Base-by-base conservation (phyloP, 2,329 filamentous ascomycete species). In the Hyphodiscus sp. region DNA sequence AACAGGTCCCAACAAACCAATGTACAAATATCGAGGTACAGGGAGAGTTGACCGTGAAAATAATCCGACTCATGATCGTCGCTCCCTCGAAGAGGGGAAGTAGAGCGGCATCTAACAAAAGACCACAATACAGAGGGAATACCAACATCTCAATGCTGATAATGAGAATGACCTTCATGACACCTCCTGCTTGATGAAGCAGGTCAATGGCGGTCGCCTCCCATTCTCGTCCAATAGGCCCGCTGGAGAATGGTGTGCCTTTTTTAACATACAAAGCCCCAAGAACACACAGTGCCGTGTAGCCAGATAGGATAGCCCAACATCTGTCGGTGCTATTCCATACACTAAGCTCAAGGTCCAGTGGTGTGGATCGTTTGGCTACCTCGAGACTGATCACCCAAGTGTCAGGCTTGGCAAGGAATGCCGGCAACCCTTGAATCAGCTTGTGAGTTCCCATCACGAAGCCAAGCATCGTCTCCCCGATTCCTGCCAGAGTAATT, bases 91-190 rank as follows among this genome's bases (percentile, higher is more conserved):
- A 99, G 0, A 99, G 78, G 0, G 94, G 94, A 16, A 99, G 77
- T 48, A 97, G 76, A 5, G 94, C 94, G 45, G 89, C 72, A 67
- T 99, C 94, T 33, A 99, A 82, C 1, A 99, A 79, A 38, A 96
- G 77, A 5, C 94, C 94, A 65, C 94, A 99, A 69, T 99, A 99
- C 1, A 99, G 77, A 0, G 94, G 94, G 66, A 99, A 99, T 7
- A 91, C 84, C 38, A 99, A 84, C 94, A 99, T 99, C 73, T 99
- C 94, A 63, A 99, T 99, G 60, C 91, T 94, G 61, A 99, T 99
- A 65, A 99, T 97, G 56, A 97, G 74, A 49, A 99, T 95, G 20
- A 99, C 94, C 70, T 99, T 99, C 77, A 96, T 84, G 10, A 99
- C 92, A 15, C 95, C 94, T 43, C 94, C 95, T 47, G 94, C 94